These are phyloP conservation scores for Candida tibetensis DNA, from an alignment of 805 yeast species.

Conservation along the genomic window DNA sequence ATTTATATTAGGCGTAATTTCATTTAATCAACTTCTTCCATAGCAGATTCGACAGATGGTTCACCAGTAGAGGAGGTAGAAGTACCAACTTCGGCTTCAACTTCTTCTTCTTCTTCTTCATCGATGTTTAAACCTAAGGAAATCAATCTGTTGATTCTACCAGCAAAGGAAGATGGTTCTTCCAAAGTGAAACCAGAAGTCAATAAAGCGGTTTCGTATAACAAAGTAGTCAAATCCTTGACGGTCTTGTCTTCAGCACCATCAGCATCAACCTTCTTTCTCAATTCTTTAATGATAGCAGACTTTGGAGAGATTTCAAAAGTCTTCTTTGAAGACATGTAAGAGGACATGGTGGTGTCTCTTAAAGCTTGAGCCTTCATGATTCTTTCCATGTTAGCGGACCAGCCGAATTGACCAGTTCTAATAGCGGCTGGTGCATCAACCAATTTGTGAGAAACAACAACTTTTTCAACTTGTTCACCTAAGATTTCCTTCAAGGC, in stretches of 20 bases:
- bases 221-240: constrained; percentile 92
- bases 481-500: constrained; percentile 97
- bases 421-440: constrained; percentile 99
- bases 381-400: constrained; percentile 99
- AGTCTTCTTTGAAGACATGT: constrained; percentile 99
- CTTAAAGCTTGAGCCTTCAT: constrained; percentile 99
- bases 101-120: constrained; percentile 65
- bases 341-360: constrained; percentile 97
- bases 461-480: constrained; percentile 98
- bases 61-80: constrained; percentile 50
- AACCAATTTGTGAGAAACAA: constrained; percentile 93
- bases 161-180: constrained; percentile 96
- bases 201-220: constrained; percentile 96
- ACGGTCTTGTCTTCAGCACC: constrained; percentile 99
- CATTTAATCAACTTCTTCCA: constrained; percentile 96
- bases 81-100: constrained; percentile 48
- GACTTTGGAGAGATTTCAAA: constrained; percentile 98
- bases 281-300: constrained; percentile 91
- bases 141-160: constrained; percentile 97
- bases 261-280: constrained; percentile 92
- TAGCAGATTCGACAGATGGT: constrained; percentile 84
- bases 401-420: constrained; percentile 99
- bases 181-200: constrained; percentile 99
- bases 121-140: constrained; percentile 98
- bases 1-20: constrained; percentile 2